phyloP scores from a whole-genome alignment of 345 rosid species.

The Reutealis trisperma region DNA sequence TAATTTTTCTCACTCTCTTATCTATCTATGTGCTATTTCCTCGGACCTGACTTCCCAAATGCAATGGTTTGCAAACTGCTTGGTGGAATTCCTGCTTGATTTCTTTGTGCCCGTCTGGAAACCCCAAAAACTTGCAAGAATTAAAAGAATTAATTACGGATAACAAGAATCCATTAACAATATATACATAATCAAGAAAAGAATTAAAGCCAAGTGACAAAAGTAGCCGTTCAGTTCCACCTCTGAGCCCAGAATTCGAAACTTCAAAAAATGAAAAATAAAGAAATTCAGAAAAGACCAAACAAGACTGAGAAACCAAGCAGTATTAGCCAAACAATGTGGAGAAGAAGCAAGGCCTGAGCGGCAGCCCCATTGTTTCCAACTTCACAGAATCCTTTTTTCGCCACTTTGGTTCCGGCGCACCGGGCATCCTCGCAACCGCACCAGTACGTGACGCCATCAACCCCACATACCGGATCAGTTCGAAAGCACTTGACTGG shows the following conservation, averaged over 20 bases:
- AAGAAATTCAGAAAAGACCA: background rate
- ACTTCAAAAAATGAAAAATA: background rate
- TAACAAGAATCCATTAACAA: background rate
- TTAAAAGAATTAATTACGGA: background rate
- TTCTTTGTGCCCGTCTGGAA: no score
- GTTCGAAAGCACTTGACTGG: conserved; percentile 11
- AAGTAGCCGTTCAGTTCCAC: background rate
- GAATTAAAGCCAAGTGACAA: background rate
- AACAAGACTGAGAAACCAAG: conserved; percentile 7
- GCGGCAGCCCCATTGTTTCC: conserved; percentile 10
- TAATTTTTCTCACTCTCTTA: no score
- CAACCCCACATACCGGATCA: conserved; percentile 1
- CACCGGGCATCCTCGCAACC: background rate
- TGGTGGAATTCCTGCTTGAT: no score
- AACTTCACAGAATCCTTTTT: background rate
- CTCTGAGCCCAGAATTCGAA: background rate
- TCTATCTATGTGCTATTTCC: no score
- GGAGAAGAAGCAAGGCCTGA: conserved; percentile 11
- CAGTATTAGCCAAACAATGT: conserved; percentile 4
- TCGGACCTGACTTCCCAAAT: no score
- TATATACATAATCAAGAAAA: background rate
- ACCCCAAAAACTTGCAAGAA: no score
- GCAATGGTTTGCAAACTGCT: no score
- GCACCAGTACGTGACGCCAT: conserved; percentile 3
- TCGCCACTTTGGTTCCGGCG: background rate